Base-by-base conservation (phyloP, 495 filamentous ascomycete genomes). In the Neurospora sp. region DNA sequence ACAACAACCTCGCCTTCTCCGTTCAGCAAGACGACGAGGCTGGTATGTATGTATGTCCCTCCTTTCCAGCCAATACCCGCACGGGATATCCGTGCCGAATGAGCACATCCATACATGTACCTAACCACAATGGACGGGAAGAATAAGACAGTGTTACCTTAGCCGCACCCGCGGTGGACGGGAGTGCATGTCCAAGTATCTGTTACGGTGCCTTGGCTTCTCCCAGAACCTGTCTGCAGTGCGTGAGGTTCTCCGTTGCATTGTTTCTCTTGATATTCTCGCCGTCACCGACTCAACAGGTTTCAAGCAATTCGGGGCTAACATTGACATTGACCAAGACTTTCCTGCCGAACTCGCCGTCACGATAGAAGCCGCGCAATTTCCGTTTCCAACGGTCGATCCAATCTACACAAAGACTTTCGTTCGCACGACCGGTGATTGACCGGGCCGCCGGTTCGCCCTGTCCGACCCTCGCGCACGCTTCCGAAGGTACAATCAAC, bases 401-500 rank as follows among this genome's bases (percentile, higher is more conserved):
- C 12, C 54, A 35, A 66, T 16, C 54, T 66, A 35, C 31, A 66
- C 54, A 66, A 66, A 66, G 54, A 66, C 54, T 66, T 35, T 35
- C 54, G 54, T 66, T 66, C 27, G 54, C 54, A 66, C 54, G 54
- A 35, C 16, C 14, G 31, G 54, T 35, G 54, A 66, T 66, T 66
- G 54, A 66, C 54, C 54, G 54, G 54, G 54, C 54, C 31, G 54
- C 27, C 27, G 54, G 27, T 39, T 74, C 78, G 72, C 72, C 74
- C 49, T 73, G 76, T 73, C 66, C 77, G 27, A 79, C 80, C 35
- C 80, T 82, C 71, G 49, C 81, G 60, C 79, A 80, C 66, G 77
- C 79, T 75, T 80, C 80, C 70, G 77, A 82, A 76, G 79, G 76
- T 74, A 74, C 76, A 39, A 78, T 80, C 42, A 85, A 82, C 76